phyloP scores from a whole-genome alignment of 768 basidiomycete genomes.

The Tephrocybe rancida region DNA sequence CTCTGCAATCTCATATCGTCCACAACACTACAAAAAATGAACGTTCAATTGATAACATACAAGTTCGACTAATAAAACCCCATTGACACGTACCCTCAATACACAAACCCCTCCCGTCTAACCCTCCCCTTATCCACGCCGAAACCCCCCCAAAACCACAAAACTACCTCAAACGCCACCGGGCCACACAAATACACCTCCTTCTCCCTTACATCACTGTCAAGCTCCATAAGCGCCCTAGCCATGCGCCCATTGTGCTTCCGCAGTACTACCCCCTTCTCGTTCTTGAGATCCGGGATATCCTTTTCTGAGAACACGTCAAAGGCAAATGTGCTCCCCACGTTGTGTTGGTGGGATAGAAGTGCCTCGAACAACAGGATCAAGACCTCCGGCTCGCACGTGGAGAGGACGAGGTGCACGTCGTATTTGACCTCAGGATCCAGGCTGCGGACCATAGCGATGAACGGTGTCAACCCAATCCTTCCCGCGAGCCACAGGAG shows the following conservation, averaged over 20 bases:
- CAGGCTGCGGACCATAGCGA: constrained; percentile 46
- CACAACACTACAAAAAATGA: too few species aligned
- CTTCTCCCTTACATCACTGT: constrained; percentile 19
- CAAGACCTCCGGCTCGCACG: constrained; percentile 55
- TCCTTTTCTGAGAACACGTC: constrained; percentile 41
- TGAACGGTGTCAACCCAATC: constrained; percentile 65
- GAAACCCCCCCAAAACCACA: constrained; percentile 31
- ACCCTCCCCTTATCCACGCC: constrained; percentile 37
- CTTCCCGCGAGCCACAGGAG: constrained; percentile 66
- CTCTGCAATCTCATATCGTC: too few species aligned
- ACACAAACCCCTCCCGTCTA: constrained; percentile 44
- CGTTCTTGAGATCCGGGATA: constrained; percentile 6
- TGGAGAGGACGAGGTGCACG: constrained; percentile 51
- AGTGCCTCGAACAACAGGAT: constrained; percentile 43
- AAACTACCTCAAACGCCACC: constrained; percentile 41
- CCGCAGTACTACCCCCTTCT: constrained; percentile 12
- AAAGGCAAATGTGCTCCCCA: constrained; percentile 24
- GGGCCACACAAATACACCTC: constrained; percentile 56
- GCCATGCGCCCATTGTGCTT: constrained; percentile 25
- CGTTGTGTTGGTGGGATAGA: constrained; percentile 13
- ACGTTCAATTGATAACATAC: too few species aligned
- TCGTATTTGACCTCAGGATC: constrained; percentile 26
- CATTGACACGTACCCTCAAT: too few species aligned
- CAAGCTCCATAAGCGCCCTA: constrained; percentile 13
- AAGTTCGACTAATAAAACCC: too few species aligned